phyloP scores from a whole-genome alignment of 2,329 filamentous ascomycete species.

The Nemania abortiva region DNA sequence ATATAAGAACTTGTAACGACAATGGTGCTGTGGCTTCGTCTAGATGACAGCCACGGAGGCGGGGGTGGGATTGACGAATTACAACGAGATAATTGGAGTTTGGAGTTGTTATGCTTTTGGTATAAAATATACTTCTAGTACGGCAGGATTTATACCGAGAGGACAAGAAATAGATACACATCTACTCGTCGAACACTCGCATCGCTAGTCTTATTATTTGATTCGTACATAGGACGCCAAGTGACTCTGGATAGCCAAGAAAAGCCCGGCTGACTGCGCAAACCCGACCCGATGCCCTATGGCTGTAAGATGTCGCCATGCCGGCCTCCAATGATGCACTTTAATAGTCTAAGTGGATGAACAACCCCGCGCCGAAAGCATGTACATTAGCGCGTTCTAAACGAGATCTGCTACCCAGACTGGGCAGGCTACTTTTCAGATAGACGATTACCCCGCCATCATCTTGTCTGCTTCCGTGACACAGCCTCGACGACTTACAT shows the following conservation, averaged over 20 bases:
- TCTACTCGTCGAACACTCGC: neutral
- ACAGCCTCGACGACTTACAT: neutral
- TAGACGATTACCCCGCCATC: slow-evolving; percentile 15
- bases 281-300: neutral
- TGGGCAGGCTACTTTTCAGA: neutral
- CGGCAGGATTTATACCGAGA: neutral
- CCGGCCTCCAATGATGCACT: slow-evolving; percentile 30
- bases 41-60: slow-evolving; percentile 45
- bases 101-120: slow-evolving; percentile 12
- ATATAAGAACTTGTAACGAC: slow-evolving; percentile 21
- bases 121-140: slow-evolving; percentile 1
- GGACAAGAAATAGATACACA: slow-evolving; percentile 14
- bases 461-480: slow-evolving; percentile 2
- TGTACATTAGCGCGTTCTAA: slow-evolving; percentile 23
- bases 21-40: slow-evolving; percentile 44
- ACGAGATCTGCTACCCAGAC: slow-evolving; percentile 13
- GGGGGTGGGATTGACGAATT: slow-evolving; percentile 28
- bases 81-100: slow-evolving; percentile 28
- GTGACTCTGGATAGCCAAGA: neutral
- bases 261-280: neutral
- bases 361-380: slow-evolving; percentile 22
- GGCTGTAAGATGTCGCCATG: slow-evolving; percentile 27
- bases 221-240: neutral
- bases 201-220: neutral
- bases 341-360: slow-evolving; percentile 14